These are phyloP conservation scores for Toxoplasma gondii DNA, from an alignment of 169 alveolate genomes.

Conservation along the genomic window DNA sequence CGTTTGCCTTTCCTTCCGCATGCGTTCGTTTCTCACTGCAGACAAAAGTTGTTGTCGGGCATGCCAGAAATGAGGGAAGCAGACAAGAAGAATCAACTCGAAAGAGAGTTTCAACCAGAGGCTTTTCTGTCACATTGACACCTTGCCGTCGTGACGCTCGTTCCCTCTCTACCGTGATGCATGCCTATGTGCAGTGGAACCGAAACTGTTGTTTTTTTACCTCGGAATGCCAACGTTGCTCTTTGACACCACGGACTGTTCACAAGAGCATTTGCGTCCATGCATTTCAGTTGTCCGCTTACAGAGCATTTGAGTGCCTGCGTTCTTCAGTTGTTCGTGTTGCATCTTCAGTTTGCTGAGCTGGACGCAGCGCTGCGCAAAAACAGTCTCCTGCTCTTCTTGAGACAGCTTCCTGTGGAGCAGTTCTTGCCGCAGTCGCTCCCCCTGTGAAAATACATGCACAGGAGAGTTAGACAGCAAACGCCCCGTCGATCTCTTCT, in stretches of 20 bases:
- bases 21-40: slow-evolving; percentile 14
- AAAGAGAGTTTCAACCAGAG: no score
- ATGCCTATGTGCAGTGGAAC: no score
- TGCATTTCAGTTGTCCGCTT: neutral
- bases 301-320: slow-evolving; percentile 1
- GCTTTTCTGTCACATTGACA: no score
- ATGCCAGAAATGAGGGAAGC: neutral
- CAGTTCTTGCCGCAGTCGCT: neutral
- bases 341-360: slow-evolving; percentile 18
- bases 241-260: no score
- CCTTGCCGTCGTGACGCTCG: no score
- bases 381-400: neutral
- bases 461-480: neutral
- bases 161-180: no score
- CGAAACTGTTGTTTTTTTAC: no score
- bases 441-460: neutral
- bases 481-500: neutral
- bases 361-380: neutral
- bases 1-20: neutral
- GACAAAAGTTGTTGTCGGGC: neutral
- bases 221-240: no score
- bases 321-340: slow-evolving; percentile 10
- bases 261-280: no score
- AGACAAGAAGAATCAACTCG: neutral
- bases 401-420: neutral